Evolutionary conservation across 768 basidiomycete species (phyloP).

Genomic region (Dacryopinax primogenitus): DNA sequence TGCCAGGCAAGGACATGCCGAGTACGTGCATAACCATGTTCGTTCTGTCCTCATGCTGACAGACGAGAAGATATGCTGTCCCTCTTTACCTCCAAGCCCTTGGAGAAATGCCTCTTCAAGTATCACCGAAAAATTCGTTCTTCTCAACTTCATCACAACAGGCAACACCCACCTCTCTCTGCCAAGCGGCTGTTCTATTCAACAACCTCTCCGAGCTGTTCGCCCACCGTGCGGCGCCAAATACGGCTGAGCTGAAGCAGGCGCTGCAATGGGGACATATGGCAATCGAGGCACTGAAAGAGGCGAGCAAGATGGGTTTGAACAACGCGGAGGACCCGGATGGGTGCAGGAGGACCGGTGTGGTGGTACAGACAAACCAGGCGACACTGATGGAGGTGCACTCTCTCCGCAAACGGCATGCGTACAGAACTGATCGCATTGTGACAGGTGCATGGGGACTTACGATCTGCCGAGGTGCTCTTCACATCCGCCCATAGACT

Average conservation of each 20-base stretch:
- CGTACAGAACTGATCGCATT: background rate
- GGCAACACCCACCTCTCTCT: background rate
- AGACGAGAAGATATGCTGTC: background rate
- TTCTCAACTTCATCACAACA: background rate
- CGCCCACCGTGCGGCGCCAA: background rate
- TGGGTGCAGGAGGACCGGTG: background rate
- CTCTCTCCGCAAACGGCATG: no score
- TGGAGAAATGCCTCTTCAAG: background rate
- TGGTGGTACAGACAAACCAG: constrained; percentile 6
- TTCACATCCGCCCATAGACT: constrained; percentile 1
- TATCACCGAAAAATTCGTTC: background rate
- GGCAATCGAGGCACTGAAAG: background rate
- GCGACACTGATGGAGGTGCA: background rate
- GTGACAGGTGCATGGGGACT: background rate
- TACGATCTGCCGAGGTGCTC: background rate
- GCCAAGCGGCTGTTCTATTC: background rate
- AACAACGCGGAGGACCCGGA: background rate
- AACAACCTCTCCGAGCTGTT: constrained; percentile 8
- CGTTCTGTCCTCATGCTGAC: background rate
- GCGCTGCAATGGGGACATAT: background rate
- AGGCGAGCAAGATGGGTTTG: background rate
- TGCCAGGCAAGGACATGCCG: background rate
- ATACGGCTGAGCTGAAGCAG: background rate
- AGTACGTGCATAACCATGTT: background rate
- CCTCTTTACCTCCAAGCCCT: background rate